These are phyloP conservation scores for Paracoccidioides lutzii DNA, from an alignment of 2,329 filamentous ascomycete genomes.

Conservation along the genomic window DNA sequence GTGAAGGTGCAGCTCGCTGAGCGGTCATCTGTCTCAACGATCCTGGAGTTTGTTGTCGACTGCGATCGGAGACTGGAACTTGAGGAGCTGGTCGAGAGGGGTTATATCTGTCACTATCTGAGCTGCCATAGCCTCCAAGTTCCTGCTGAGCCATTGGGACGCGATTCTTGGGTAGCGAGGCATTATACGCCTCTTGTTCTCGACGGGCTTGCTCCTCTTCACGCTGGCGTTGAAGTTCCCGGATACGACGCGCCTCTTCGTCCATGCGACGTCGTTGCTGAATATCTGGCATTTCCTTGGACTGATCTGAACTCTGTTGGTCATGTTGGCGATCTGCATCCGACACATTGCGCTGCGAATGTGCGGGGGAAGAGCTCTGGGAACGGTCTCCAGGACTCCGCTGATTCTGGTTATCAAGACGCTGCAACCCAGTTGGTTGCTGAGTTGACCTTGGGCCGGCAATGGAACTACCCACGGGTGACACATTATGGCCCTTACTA, in stretches of 20 bases:
- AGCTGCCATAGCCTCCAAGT: slow-evolving; percentile 55
- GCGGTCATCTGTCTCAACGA: slow-evolving; percentile 47
- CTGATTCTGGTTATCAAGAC: slow-evolving; percentile 32
- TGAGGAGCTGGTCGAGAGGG: slow-evolving; percentile 74
- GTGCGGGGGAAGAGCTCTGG: slow-evolving; percentile 21
- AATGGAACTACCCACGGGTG: slow-evolving; percentile 43
- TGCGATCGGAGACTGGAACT: slow-evolving; percentile 46
- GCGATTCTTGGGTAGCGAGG: slow-evolving; percentile 70
- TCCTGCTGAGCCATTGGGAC: slow-evolving; percentile 79
- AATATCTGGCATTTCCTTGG: slow-evolving; percentile 46
- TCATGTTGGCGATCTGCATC: slow-evolving; percentile 41
- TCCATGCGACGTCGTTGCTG: slow-evolving; percentile 36
- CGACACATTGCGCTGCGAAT: slow-evolving; percentile 39
- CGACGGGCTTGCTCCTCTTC: slow-evolving; percentile 52
- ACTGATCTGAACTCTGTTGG: slow-evolving; percentile 31
- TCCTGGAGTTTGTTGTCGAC: slow-evolving; percentile 38
- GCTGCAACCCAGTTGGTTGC: slow-evolving; percentile 42
- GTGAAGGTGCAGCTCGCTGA: slow-evolving; percentile 70
- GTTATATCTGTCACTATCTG: slow-evolving; percentile 58
- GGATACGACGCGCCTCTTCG: slow-evolving; percentile 41
- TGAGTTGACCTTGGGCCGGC: slow-evolving; percentile 51
- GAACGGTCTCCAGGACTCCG: slow-evolving; percentile 19
- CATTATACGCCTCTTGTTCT: slow-evolving; percentile 80
- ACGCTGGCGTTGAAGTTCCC: slow-evolving; percentile 25
- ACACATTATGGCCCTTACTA: slow-evolving; percentile 35